phyloP scores from a whole-genome alignment of 1,284 basidiomycete genomes.

The Termitomyces sp. region DNA sequence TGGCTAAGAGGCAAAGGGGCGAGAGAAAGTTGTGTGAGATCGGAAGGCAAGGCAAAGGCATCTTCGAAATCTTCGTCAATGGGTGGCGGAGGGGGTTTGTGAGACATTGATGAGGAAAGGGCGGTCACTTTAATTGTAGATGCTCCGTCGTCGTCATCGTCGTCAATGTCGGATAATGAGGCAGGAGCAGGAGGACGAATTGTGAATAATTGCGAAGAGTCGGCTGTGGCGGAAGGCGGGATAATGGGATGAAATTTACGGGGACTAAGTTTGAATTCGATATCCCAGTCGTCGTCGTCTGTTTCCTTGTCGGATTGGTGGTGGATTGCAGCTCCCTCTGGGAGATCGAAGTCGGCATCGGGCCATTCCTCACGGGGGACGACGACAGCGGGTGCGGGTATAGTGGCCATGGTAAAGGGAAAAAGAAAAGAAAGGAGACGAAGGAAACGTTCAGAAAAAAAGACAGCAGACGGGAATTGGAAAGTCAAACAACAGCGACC shows the following conservation, averaged over 20 bases:
- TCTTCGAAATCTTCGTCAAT: conserved; percentile 71
- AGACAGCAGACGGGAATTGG: conserved; percentile 12
- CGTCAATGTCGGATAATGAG: conserved; percentile 39
- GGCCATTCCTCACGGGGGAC: conserved; percentile 70
- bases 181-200: conserved; percentile 62
- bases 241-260: conserved; percentile 42
- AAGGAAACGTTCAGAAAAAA: conserved; percentile 9
- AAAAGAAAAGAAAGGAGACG: conserved; percentile 13
- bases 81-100: conserved; percentile 27
- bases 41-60: conserved; percentile 70
- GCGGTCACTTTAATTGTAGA: conserved; percentile 72
- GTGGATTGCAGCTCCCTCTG: conserved; percentile 64
- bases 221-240: conserved; percentile 24
- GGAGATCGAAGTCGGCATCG: conserved; percentile 79
- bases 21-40: conserved; percentile 73
- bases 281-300: conserved; percentile 68
- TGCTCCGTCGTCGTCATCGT: conserved; percentile 72
- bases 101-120: conserved; percentile 36
- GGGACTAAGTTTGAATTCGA: conserved; percentile 63
- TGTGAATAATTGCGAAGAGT: conserved; percentile 43
- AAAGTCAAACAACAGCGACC: conserved; percentile 3
- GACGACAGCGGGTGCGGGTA: conserved; percentile 53
- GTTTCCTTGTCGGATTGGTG: conserved; percentile 60
- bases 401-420: conserved; percentile 37
- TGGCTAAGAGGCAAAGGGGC: conserved; percentile 66